Base-by-base conservation (phyloP, 192 early-diverging fungal species). In the Martensiomyces pterosporus region DNA sequence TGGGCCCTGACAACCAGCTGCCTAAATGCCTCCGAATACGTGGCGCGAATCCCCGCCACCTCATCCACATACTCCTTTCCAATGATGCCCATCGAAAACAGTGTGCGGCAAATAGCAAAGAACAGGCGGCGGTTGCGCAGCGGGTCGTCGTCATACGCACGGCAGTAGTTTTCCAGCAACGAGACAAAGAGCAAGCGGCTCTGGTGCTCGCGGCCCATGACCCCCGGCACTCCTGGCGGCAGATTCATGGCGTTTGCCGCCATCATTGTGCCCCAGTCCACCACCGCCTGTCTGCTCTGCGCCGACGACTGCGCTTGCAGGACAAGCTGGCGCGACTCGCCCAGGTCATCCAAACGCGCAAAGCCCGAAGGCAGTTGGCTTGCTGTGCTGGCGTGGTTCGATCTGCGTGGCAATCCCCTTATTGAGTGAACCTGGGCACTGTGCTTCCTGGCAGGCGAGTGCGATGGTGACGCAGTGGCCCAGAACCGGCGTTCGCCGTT, bases 101-200 rank as follows among this genome's bases (percentile, higher is more conserved):
- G 72, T 6, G 88, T 93, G 39, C 87, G 83, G 57, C 94, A 95
- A 24, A 97, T 85, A 12, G 88, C 69, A 50, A 86, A 90, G 49
- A 97, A 97, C 14, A 95, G 69, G 29, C 80, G 70, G 17, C 85
- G 85, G 57, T 92, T 95, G 36, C 83, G 80, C 58, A 93, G 82
- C 2, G 89, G 88, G 29, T 82, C 80, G 39, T 92, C 82, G 60
- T 91, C 91, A 66, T 96, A 94, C 16, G 92, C 64, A 24, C 80
- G 64, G 56, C 91, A 92, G 74, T 93, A 97, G 57, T 89, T 89
- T 47, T 97, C 94, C 2, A 97, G 75, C 16, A 97, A 64, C 16
- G 90, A 85, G 0, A 94, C 93, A 13, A 97, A 76, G 0, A 97
- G 64, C 24, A 97, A 68, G 22, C 86, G 80, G 18, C 87, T 86